Evolutionary conservation across 768 basidiomycete species (phyloP), one percentile per base, ranked within the genome.

Genomic region (Naganishia kalamii): DNA sequence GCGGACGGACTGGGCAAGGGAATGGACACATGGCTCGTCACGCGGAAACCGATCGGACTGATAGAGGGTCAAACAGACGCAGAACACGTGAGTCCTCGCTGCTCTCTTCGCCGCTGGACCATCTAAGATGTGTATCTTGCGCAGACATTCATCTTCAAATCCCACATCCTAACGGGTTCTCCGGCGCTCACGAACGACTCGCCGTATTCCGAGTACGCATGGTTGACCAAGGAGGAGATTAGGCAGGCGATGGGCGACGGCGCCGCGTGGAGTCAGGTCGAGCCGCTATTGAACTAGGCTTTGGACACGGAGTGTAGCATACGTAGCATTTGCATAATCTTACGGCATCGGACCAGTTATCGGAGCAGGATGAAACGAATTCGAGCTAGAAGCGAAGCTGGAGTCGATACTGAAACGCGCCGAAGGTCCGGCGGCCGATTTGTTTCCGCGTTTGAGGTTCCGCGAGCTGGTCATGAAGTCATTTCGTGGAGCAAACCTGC

Each of bases 11-110:
- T 88, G 68, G 92, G 92, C 11, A 80, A 82, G 46, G 80, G 85
- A 59, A 90, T 98, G 88, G 92, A 98, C 72, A 86, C 86, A 13
- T 98, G 94, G 93, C 81, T 93, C 67, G 90, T 94, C n/a, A 85
- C 90, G 59, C 85, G 87, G 60, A 88, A 88, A 63, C 94, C 94
- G 3, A 85, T 94, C 69, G 92, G 91, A 4, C 85, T 77, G 84
- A 86, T 73, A 43, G 60, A 70, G 13, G 71, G 67, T 32, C 33
- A 41, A 35, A 57, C 70, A 64, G 29, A 44, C n/a, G 21, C 69
- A 66, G 62, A 72, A 69, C 64, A 73, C 68, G 74, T 57, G 6
- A 1, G 57, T 52, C 41, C 43, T 17, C 17, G 7, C 59, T 25
- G 21, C 40, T 7, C 44, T 15, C 13, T 21, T 8, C 30, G 13